Percentiles rank a stretch among this genome's conserved stretches.
Evolutionary conservation across 371 early-diverging fungal genomes (phyloP).

Genomic region (Cokeromyces recurvatus): DNA sequence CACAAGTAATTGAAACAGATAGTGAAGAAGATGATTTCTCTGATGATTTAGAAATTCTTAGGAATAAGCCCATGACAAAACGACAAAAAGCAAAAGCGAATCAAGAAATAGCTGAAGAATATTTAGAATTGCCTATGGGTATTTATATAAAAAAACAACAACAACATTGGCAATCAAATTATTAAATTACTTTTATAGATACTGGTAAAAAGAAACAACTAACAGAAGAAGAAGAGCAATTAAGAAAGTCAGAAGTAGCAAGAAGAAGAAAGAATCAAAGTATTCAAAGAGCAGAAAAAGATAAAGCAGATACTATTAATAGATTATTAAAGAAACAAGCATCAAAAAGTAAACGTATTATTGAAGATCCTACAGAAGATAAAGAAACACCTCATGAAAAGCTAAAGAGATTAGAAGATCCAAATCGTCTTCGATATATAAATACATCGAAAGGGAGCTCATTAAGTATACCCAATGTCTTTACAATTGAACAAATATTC

Average conservation of each 20-base stretch:
- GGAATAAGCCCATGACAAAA: slow-evolving; percentile 59
- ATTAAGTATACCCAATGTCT: slow-evolving; percentile 25
- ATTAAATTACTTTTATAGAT: slow-evolving; percentile 15
- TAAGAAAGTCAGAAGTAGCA: slow-evolving; percentile 69
- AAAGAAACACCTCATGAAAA: slow-evolving; percentile 18
- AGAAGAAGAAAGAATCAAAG: slow-evolving; percentile 75
- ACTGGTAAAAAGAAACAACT: slow-evolving; percentile 56
- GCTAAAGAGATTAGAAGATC: slow-evolving; percentile 15
- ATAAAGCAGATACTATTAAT: slow-evolving; percentile 74
- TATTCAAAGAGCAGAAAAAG: slow-evolving; percentile 71
- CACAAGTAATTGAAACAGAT: no score
- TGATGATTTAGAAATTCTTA: slow-evolving; percentile 45
- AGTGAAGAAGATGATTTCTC: slow-evolving; percentile 26
- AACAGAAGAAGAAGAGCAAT: slow-evolving; percentile 66
- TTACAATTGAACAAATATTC: slow-evolving; percentile 28
- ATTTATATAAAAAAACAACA: slow-evolving; percentile 1
- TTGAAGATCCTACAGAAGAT: slow-evolving; percentile 46
- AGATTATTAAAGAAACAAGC: slow-evolving; percentile 73
- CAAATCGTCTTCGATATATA: slow-evolving; percentile 27
- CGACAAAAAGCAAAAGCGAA: slow-evolving; percentile 67
- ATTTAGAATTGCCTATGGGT: slow-evolving; percentile 69
- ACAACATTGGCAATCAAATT: neutral
- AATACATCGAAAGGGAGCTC: slow-evolving; percentile 18
- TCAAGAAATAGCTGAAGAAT: slow-evolving; percentile 51
- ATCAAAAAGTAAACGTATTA: slow-evolving; percentile 56